Evolutionary conservation across 208 protist genomes (phyloP), one percentile per base, ranked within the genome.

Genomic region (Hexamita inflata): DNA sequence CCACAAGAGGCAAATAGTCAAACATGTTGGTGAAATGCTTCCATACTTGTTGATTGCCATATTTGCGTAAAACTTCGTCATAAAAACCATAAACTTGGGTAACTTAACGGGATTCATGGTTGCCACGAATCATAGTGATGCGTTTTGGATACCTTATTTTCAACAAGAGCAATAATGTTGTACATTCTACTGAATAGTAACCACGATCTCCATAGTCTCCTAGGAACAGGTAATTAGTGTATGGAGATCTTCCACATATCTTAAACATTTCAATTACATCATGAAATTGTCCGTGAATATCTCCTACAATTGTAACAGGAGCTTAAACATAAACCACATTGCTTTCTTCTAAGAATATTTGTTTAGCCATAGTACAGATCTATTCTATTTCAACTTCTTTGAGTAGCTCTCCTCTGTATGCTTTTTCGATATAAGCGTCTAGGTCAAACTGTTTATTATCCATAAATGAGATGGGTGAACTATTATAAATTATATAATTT

Each of bases 71-170:
- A 82, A 93, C 96, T 59, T 98, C 95, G 65, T 96, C 94, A 81
- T 97, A 97, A 82, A 98, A 98, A 39, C 95, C 95, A 84, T 98
- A 98, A 29, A 95, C 92, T 75, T 96, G 92, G 66, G 93, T 97
- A 73, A 97, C 95, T 75, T 96, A 92, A 1, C 94, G 84, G 0
- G 88, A 94, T 80, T 97, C 94, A 81, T 98, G 94, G 81, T 97
- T 98, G 65, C 94, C 94, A 76, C 94, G 88, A 9, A 97, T 84
- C 26, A 98, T 84, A 80, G 92, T 91, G 42, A 98, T 84, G 1
- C 93, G 84, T 73, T 92, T 86, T 9, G 92, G 92, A 78, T 95
- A 98, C 58, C 91, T 88, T 28, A 96, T 80, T 82, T 96, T 96
- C 61, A 95, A 89, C 15, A 92, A 77, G 9, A 94, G 66, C 34